These are phyloP conservation scores for Alectoria sarmentosa DNA, from an alignment of 495 filamentous ascomycete genomes.

Conservation along the genomic window DNA sequence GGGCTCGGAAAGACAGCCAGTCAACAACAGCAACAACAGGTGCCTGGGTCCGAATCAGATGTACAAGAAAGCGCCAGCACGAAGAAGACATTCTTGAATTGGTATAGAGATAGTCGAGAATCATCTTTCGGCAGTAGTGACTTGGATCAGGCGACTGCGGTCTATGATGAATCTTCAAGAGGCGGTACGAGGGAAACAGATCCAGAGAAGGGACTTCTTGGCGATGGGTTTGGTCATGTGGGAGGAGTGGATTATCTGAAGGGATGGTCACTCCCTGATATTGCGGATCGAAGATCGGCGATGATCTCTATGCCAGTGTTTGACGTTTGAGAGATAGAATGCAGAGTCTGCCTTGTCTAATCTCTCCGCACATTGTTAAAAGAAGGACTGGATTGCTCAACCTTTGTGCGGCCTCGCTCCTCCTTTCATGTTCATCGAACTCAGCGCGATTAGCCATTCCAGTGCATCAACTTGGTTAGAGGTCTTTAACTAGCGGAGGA, in stretches of 20 bases:
- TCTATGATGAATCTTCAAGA: background rate
- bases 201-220: background rate
- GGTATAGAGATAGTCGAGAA: background rate
- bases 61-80: background rate
- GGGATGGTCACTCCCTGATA: conserved; percentile 11
- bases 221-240: too few relatives aligned
- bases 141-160: background rate
- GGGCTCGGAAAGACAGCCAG: background rate
- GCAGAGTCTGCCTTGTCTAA: too few relatives aligned
- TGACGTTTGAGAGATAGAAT: background rate
- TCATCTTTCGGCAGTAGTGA: background rate
- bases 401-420: too few relatives aligned
- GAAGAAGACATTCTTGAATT: background rate
- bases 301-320: conserved; percentile 3
- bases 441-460: too few relatives aligned
- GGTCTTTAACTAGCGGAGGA: too few relatives aligned
- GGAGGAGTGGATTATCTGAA: background rate
- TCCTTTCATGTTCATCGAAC: too few relatives aligned
- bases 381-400: too few relatives aligned
- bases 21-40: background rate
- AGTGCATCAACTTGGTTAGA: too few relatives aligned
- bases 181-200: background rate
- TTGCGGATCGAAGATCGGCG: conserved; percentile 6
- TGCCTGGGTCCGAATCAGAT: background rate
- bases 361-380: too few relatives aligned